Conservation (phyloP, 768 basidiomycete genomes). For the Coprinellus aureogranulatus region DNA sequence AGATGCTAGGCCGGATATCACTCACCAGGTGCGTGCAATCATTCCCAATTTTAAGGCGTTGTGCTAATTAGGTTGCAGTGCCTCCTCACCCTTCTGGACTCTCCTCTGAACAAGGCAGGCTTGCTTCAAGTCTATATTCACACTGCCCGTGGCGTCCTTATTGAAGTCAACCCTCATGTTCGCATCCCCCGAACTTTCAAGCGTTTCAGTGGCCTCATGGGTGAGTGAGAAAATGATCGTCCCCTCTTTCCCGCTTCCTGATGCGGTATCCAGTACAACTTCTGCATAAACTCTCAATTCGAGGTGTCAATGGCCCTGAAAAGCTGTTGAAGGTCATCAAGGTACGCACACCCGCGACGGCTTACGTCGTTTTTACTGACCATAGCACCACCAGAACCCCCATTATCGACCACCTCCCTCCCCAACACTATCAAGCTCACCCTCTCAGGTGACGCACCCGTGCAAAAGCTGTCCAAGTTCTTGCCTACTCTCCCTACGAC, state of each 20-base stretch:
- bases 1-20: slow-evolving; percentile 98
- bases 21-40: slow-evolving; percentile 75
- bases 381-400: slow-evolving; percentile 76
- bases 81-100: slow-evolving; percentile 92
- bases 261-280: slow-evolving; percentile 72
- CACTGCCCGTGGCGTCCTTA: slow-evolving; percentile 92
- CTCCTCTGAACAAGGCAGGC: slow-evolving; percentile 96
- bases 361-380: slow-evolving; percentile 3
- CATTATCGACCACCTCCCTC: slow-evolving; percentile 88
- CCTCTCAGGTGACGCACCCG: slow-evolving; percentile 87
- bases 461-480: slow-evolving; percentile 77
- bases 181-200: slow-evolving; percentile 98
- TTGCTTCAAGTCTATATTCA: slow-evolving; percentile 97
- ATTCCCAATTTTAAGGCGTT: neutral
- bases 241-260: slow-evolving; percentile 8
- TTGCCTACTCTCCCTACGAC: slow-evolving; percentile 82
- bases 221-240: slow-evolving; percentile 39
- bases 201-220: slow-evolving; percentile 97
- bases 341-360: slow-evolving; percentile 38
- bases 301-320: slow-evolving; percentile 95
- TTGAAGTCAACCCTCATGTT: slow-evolving; percentile 97
- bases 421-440: slow-evolving; percentile 95
- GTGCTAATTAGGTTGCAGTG: slow-evolving; percentile 52
- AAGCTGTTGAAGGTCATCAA: slow-evolving; percentile 97
- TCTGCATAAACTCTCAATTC: slow-evolving; percentile 90